Percentiles rank a stretch among this genome's conserved stretches.
Conservation (phyloP, 805 yeast species). For the Saccharomycopsis sp. region DNA sequence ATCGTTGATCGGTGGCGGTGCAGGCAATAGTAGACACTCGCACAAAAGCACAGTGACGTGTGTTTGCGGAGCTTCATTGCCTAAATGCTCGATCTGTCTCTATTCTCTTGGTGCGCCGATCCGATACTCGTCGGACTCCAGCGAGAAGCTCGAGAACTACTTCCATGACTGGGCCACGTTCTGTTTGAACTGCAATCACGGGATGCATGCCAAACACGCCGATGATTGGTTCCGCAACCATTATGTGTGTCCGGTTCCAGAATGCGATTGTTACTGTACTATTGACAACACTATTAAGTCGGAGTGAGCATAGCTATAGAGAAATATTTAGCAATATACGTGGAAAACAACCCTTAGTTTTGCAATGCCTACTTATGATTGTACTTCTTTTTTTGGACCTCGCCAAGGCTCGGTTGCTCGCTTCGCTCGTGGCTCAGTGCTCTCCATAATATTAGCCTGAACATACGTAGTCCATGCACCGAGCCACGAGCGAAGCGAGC, state of each 20-base stretch:
- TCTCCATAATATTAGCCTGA: too few relatives aligned
- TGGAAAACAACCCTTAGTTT: too few relatives aligned
- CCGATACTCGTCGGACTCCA: conserved; percentile 23
- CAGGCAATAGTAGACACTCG: neutral
- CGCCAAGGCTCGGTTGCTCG: too few relatives aligned
- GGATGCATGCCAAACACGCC: conserved; percentile 93
- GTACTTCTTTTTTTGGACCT: too few relatives aligned
- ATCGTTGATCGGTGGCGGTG: neutral
- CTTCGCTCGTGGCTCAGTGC: too few relatives aligned
- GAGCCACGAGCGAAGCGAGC: too few relatives aligned
- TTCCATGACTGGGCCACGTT: conserved; percentile 86
- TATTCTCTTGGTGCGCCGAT: conserved; percentile 64
- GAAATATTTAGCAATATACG: too few relatives aligned
- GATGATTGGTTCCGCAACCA: conserved; percentile 92
- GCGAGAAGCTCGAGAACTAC: conserved; percentile 31
- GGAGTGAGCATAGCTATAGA: neutral
- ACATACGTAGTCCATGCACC: too few relatives aligned
- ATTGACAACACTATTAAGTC: neutral
- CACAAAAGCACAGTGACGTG: conserved; percentile 19
- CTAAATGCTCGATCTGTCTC: conserved; percentile 86
- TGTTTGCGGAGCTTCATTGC: conserved; percentile 73
- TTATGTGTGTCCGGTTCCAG: conserved; percentile 88
- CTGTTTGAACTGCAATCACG: conserved; percentile 87
- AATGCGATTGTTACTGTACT: conserved; percentile 76
- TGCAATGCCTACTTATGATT: too few relatives aligned